Evolutionary conservation across 192 early-diverging fungal species (phyloP), one percentile per base, ranked within the genome.

Genomic region (Coemansia sp.): DNA sequence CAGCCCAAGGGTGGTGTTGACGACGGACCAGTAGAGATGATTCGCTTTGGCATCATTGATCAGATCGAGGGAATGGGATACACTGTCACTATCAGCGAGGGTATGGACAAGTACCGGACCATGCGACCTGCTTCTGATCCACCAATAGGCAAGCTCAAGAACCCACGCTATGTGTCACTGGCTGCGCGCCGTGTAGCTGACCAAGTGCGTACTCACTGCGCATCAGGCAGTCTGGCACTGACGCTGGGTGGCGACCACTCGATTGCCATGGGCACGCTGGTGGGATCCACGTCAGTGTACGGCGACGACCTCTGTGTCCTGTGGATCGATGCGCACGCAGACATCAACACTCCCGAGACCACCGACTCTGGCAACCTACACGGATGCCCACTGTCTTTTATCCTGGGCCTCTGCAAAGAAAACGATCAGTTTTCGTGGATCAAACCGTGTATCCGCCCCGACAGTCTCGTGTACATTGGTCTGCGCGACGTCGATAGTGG

Each of bases 161-260:
- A 94, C 62, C 89, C 90, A 24, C 84, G 86, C 27, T 93, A 86
- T 60, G 93, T 95, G 52, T 90, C 91, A 19, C 63, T 79, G 12
- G 93, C 94, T 2, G 88, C 92, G 7, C 67, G 90, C 33, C 70
- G 72, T 7, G 86, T 95, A 7, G 63, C 86, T 11, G 59, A 85
- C 21, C 75, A 84, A 34, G 90, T 98, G 18, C 69, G 83, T 50
- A 76, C 65, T 14, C 82, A 85, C 37, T 85, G 87, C 63, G 74
- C 64, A 58, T 62, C 83, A 58, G 88, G 91, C 3, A 80, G 91
- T n/a, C 60, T 98, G 21, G 93, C 91, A 10, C 63, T 98, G 35
- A 98, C 94, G 15, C 78, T 98, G 34, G 95, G 95, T 57, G 95
- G 94, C 33, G 95, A 98, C 81, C 95, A 98, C 67, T 94, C 93